phyloP scores from a whole-genome alignment of 805 yeast genomes.

The Dipodascopsis tothii region DNA sequence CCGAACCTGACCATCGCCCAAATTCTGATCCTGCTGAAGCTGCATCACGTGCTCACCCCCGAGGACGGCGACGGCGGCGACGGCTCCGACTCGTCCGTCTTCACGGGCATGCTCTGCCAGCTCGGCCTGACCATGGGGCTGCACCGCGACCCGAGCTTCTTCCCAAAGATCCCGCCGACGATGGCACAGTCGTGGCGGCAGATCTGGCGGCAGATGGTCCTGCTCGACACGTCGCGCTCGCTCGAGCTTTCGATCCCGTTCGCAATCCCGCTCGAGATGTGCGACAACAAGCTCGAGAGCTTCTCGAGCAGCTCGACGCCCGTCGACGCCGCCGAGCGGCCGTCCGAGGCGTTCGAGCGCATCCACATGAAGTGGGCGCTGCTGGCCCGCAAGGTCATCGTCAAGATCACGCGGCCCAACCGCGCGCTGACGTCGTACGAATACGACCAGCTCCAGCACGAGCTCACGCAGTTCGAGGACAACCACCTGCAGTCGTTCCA shows the following conservation, averaged over 20 bases:
- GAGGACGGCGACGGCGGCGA: conserved; percentile 26
- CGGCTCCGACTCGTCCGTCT: conserved; percentile 23
- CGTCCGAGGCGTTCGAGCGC: conserved; percentile 7
- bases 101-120: conserved; percentile 23
- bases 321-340: conserved; percentile 6
- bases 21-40: conserved; percentile 22
- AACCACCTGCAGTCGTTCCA: conserved; percentile 15
- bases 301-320: not conserved
- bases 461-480: conserved; percentile 14
- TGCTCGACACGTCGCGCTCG: conserved; percentile 23
- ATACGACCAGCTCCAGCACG: conserved; percentile 1
- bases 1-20: conserved; percentile 16
- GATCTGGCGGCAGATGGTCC: conserved; percentile 26
- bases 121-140: conserved; percentile 27
- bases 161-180: conserved; percentile 17
- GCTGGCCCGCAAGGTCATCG: conserved; percentile 9
- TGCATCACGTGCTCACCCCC: conserved; percentile 23
- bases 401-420: conserved; percentile 7
- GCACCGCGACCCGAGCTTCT: conserved; percentile 27
- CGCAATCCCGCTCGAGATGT: conserved; percentile 13
- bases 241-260: conserved; percentile 20
- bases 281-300: conserved; percentile 7
- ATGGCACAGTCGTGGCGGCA: conserved; percentile 22
- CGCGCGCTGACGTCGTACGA: conserved; percentile 3
- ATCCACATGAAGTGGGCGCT: conserved; percentile 15